A percentile compares a stretch with the other conserved stretches of the same genome.
Evolutionary conservation across 805 yeast genomes (phyloP).

Genomic region (Diddensiella caesifluorescens): DNA sequence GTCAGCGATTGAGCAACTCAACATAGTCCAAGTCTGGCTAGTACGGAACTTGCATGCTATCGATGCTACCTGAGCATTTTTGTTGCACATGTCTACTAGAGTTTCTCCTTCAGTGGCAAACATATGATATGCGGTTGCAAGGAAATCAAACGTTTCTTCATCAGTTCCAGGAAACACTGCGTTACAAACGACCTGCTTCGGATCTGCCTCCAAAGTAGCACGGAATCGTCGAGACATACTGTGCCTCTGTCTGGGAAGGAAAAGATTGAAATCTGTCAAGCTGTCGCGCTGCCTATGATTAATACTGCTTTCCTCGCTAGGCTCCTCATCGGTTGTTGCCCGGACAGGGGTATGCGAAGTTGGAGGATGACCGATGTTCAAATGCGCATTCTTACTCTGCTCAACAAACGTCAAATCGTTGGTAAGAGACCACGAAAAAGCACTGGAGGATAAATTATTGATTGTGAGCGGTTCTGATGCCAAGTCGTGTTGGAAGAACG

Average conservation of each 20-base stretch:
- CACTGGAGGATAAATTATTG: conserved; percentile 47
- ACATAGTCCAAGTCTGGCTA: conserved; percentile 57
- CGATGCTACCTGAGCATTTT: conserved; percentile 47
- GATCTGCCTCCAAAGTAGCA: conserved; percentile 6
- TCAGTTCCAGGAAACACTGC: conserved; percentile 14
- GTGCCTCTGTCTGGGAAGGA: background rate
- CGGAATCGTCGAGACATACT: background rate
- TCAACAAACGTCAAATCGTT: conserved; percentile 47
- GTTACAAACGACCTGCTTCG: conserved; percentile 15
- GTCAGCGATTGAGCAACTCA: conserved; percentile 45
- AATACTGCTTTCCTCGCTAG: background rate
- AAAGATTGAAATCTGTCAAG: background rate
- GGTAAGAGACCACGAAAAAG: conserved; percentile 55
- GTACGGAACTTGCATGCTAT: conserved; percentile 47
- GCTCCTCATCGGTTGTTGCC: background rate
- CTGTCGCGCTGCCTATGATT: background rate
- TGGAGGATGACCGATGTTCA: background rate
- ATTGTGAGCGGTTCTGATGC: conserved; percentile 38
- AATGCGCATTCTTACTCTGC: conserved; percentile 36
- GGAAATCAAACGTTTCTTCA: conserved; percentile 19
- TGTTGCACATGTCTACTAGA: conserved; percentile 49
- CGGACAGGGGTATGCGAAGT: background rate
- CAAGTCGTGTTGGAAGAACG: conserved; percentile 45
- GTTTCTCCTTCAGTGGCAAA: conserved; percentile 43
- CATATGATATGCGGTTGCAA: conserved; percentile 21